Percentiles rank a stretch among this genome's conserved stretches.
Conservation (phyloP, 2,329 filamentous ascomycete species). For the Sphaerostilbella broomeana region DNA sequence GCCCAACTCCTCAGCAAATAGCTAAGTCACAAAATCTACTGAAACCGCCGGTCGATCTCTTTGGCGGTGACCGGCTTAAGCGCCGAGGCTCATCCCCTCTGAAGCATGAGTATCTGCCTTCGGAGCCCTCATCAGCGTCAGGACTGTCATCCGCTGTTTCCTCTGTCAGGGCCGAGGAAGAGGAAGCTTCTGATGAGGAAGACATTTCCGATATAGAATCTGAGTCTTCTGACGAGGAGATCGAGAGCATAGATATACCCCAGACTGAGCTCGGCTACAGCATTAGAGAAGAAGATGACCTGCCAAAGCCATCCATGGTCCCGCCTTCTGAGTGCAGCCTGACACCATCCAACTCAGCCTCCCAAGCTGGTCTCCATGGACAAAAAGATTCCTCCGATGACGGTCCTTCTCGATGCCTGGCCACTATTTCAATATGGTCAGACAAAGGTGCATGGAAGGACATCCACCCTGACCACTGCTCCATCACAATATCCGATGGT, state of each 20-base stretch:
- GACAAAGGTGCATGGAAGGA: constrained; percentile 57
- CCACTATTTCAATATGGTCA: constrained; percentile 56
- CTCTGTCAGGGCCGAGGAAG: constrained; percentile 7
- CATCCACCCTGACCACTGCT: constrained; percentile 44
- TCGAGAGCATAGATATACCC: constrained; percentile 54
- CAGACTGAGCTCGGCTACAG: constrained; percentile 54
- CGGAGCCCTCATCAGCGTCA: constrained; percentile 52
- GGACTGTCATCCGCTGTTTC: constrained; percentile 9
- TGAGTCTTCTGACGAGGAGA: constrained; percentile 46
- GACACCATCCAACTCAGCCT: constrained; percentile 74
- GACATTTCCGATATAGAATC: constrained; percentile 2
- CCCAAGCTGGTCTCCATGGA: constrained; percentile 59
- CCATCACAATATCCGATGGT: constrained; percentile 51
- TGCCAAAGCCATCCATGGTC: constrained; percentile 34
- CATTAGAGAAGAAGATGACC: constrained; percentile 34
- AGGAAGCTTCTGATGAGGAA: constrained; percentile 5
- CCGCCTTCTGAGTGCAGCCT: constrained; percentile 54
- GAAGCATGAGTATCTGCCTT: constrained; percentile 95
- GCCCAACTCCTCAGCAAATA: constrained; percentile 30
- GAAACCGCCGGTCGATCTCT: constrained; percentile 33
- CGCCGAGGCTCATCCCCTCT: constrained; percentile 84
- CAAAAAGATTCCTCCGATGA: constrained; percentile 31
- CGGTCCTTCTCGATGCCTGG: constrained; percentile 42
- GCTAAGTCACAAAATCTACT: constrained; percentile 17
- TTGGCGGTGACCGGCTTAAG: constrained; percentile 41